Percentiles rank a stretch among this genome's conserved stretches.
Evolutionary conservation across 2,329 filamentous ascomycete species (phyloP).

Genomic region (Botrytis sinoallii): DNA sequence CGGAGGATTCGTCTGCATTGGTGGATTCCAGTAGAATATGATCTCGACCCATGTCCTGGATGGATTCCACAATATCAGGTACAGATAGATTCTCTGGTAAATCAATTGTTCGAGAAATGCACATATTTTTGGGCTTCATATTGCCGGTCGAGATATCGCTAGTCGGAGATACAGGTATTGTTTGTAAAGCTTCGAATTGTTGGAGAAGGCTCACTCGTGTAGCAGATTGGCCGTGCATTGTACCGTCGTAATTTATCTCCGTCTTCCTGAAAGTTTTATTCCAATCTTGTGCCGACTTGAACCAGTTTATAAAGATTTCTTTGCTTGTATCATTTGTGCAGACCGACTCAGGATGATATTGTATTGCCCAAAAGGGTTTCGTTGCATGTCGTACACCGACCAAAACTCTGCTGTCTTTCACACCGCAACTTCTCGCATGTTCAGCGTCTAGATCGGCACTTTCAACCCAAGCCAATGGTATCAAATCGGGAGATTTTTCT

Average conservation of each 20-base stretch:
- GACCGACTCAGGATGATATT: conserved; percentile 70
- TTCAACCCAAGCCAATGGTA: conserved; percentile 39
- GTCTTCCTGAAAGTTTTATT: conserved; percentile 35
- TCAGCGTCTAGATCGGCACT: conserved; percentile 27
- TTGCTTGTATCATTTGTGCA: conserved; percentile 59
- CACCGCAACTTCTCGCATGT: conserved; percentile 29
- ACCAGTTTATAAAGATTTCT: conserved; percentile 60
- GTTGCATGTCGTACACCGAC: conserved; percentile 58
- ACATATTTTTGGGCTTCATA: conserved; percentile 34
- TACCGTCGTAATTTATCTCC: conserved; percentile 12
- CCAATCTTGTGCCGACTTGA: conserved; percentile 49
- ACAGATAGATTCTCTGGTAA: conserved; percentile 48
- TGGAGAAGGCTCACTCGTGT: conserved; percentile 33
- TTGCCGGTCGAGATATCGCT: conserved; percentile 11
- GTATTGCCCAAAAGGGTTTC: conserved; percentile 65
- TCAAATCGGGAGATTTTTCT: conserved; percentile 28
- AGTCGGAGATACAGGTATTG: conserved; percentile 8
- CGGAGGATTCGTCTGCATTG: conserved; percentile 48
- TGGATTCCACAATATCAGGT: conserved; percentile 52
- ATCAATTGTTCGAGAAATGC: conserved; percentile 43
- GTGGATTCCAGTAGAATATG: conserved; percentile 59
- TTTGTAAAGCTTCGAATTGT: conserved; percentile 23
- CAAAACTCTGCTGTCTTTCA: conserved; percentile 44
- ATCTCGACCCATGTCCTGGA: conserved; percentile 39
- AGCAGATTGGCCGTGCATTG: conserved; percentile 27